Evolutionary conservation across 2,329 filamentous ascomycete genomes (phyloP), one percentile per base, ranked within the genome.

Genomic region (Paramyrothecium sp.): DNA sequence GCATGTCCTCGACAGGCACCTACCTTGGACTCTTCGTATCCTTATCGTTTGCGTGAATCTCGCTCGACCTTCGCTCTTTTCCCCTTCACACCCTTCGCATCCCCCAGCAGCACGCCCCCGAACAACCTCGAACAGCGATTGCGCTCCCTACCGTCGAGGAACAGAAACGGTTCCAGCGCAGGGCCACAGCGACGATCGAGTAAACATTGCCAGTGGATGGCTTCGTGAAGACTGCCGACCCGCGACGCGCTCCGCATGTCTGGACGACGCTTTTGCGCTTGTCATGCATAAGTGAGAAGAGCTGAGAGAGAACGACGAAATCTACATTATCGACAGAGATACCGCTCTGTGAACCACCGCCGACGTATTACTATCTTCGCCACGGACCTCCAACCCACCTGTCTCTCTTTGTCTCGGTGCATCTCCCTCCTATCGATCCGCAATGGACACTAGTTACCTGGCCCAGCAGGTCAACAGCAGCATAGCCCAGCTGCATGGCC

Each of bases 401-500:
- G 26, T 30, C 26, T 30, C 26, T 4, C 26, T 30, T 30, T 30
- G 26, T 30, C 26, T 30, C 26, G 26, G 26, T 30, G 5, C 26
- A 30, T 30, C 26, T 10, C 26, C 41, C 13, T 12, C 41, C 41
- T 4, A 46, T n/a, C 41, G 17, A 46, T n/a, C 47, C 47, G 22
- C 67, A 16, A 96, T 97, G 88, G 93, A 97, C 77, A 92, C 93
- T 58, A 91, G 90, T 73, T 96, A 96, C 75, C 82, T 98, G 71
- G 90, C 92, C 67, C 92, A 96, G 74, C 95, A 98, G 85, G 91
- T 99, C 77, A 95, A 92, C 65, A 92, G 86, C 68, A 97, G 97
- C 71, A 92, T 98, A 72, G 87, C 86, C 74, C 92, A 97, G 76
- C 84, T 99, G 60, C 94, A 98, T 76, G 90, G 90, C 63, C 85